These are phyloP conservation scores for Cyclospora cayetanensis DNA, from an alignment of 169 alveolate genomes.

Conservation along the genomic window DNA sequence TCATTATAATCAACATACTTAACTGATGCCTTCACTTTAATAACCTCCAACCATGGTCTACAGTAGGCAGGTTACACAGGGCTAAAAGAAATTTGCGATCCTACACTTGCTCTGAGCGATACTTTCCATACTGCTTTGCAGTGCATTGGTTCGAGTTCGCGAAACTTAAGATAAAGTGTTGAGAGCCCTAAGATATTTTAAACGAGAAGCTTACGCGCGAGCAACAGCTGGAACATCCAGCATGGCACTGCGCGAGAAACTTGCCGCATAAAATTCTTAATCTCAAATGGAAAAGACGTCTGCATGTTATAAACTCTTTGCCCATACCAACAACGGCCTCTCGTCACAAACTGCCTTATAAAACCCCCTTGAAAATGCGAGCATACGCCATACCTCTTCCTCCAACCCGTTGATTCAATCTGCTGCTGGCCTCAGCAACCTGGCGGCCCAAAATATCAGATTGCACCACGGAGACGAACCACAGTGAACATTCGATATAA, in stretches of 20 bases:
- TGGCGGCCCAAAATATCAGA: not conserved
- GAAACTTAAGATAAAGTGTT: too few relatives aligned
- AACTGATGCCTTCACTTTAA: too few relatives aligned
- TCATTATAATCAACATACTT: too few relatives aligned
- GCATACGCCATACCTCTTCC: not conserved
- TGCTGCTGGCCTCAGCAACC: not conserved
- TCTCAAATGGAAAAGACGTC: slow-evolving; percentile 11
- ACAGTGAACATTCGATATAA: not conserved
- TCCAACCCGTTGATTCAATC: not conserved
- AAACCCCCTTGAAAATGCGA: not conserved
- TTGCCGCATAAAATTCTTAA: not conserved
- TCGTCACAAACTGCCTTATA: not conserved
- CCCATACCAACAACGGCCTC: not conserved
- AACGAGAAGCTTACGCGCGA: slow-evolving; percentile 24
- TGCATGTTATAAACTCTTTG: too few relatives aligned
- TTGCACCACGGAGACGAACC: slow-evolving; percentile 1
- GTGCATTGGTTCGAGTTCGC: too few relatives aligned
- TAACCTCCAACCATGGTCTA: too few relatives aligned
- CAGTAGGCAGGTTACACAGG: too few relatives aligned
- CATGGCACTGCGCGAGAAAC: slow-evolving; percentile 15
- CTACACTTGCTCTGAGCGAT: too few relatives aligned
- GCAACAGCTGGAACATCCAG: not conserved
- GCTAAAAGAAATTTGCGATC: too few relatives aligned
- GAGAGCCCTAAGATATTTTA: not conserved
- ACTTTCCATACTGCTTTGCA: too few relatives aligned